Evolutionary conservation across 495 filamentous ascomycete species (phyloP), one percentile per base, ranked within the genome.

Genomic region (Chlorociboria aeruginascens): DNA sequence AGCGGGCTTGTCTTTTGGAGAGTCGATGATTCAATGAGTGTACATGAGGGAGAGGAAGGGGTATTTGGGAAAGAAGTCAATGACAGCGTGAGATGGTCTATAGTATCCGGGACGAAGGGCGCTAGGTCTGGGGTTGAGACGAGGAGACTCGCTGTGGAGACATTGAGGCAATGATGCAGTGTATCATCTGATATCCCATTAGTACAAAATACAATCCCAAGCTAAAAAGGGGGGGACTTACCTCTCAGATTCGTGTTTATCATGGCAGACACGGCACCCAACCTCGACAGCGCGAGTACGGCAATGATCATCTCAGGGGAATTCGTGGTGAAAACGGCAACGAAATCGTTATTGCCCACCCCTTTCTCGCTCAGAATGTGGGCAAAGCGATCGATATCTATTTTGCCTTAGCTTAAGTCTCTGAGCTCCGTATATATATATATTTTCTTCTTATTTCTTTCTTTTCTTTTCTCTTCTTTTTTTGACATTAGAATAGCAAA

Each of bases 101-200:
- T 17, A 9, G 67, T 11, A 31, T 33, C 35, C 3, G 30, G 61
- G 8, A 72, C 62, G 51, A 61, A 54, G 35, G 66, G 49, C 3
- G 66, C 58, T n/a, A 75, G 31, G 47, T 75, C 70, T 1, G 69
- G 69, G 0, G 69, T 73, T 25, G 69, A 73, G 25, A 59, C 47
- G 12, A 59, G 29, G 6, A 36, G 49, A 14, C 47, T n/a, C 3
- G 56, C 56, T 6, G 37, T 53, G 32, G 56, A 50, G 30, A 59
- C 36, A 14, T 51, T 46, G 8, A 59, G 32, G 28, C 56, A 59
- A 20, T 59, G 53, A 20, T 51, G 51, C n/a, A 59, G 33, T 1
- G 53, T 73, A 31, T 70, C 69, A 32, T 72, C 70, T 74, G 40
- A 25, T 28, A 13, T 1, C 14, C 8, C 8, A 42, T 57, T 12